Evolutionary conservation across 176 grass and related monocot species (phyloP).

Genomic region (Eragrostis nindensis): DNA sequence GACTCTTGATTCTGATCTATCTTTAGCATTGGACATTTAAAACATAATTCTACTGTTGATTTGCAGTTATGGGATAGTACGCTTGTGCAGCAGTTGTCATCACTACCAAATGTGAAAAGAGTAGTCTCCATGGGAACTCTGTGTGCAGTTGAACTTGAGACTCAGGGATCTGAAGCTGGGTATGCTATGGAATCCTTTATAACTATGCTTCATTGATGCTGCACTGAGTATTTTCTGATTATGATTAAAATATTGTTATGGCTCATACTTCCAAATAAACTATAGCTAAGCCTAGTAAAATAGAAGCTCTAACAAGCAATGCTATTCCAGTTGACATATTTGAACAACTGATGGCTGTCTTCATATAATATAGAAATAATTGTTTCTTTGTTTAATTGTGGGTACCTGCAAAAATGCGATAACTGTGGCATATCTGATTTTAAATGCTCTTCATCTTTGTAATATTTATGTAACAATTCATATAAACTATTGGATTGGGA

Average conservation of each 20-base stretch:
- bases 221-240: not conserved
- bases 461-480: not conserved
- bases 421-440: not conserved
- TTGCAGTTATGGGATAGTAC: slow-evolving; percentile 82
- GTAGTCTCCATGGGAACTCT: slow-evolving; percentile 78
- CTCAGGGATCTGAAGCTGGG: slow-evolving; percentile 84
- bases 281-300: not conserved
- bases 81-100: slow-evolving; percentile 70
- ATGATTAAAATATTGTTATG: not conserved
- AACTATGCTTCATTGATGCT: not conserved
- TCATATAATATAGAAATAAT: not conserved
- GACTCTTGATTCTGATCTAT: not conserved
- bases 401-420: not conserved
- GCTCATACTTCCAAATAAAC: not conserved
- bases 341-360: not conserved
- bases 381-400: slow-evolving; percentile 21
- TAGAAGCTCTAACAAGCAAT: not conserved
- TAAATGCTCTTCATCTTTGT: not conserved
- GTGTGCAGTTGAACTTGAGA: slow-evolving; percentile 79
- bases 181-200: slow-evolving; percentile 46
- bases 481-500: not conserved
- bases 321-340: not conserved
- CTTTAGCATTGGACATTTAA: slow-evolving; percentile 17
- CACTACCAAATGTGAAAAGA: slow-evolving; percentile 72
- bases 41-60: slow-evolving; percentile 28